Conservation (phyloP, 345 rosid genomes). For the Populus pruinosa region DNA sequence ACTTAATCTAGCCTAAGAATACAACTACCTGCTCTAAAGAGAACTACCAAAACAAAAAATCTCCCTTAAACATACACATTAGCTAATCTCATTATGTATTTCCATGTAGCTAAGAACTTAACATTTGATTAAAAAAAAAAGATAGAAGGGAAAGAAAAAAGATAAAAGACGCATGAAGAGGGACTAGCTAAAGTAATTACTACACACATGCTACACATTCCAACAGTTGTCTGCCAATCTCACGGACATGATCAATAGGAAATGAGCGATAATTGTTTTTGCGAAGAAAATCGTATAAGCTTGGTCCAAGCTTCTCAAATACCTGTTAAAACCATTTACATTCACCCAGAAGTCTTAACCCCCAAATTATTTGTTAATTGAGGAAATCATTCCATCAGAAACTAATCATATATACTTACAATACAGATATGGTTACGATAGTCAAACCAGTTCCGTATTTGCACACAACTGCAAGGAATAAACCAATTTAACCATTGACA, state of each 20-base stretch:
- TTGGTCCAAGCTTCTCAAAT: conserved; percentile 99
- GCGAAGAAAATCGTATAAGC: conserved; percentile 99
- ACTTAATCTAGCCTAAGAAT: conserved; percentile 15
- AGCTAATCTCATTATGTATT: background rate
- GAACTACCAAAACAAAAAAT: background rate
- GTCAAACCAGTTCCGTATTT: conserved; percentile 99
- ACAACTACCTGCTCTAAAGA: background rate
- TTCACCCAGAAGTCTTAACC: conserved; percentile 77
- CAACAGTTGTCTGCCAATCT: conserved; percentile 99
- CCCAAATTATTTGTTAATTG: conserved; percentile 54
- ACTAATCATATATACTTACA: conserved; percentile 77
- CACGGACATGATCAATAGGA: conserved; percentile 99
- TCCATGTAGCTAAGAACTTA: background rate
- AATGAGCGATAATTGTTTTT: conserved; percentile 96
- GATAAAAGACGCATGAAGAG: conserved; percentile 19
- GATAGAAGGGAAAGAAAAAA: conserved; percentile 9
- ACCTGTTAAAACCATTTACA: conserved; percentile 94
- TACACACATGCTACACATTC: conserved; percentile 99
- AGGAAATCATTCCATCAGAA: conserved; percentile 64
- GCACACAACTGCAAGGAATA: conserved; percentile 99
- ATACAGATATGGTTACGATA: conserved; percentile 99
- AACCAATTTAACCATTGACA: conserved; percentile 65
- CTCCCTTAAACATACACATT: background rate
- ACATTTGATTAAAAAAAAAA: conserved; percentile 4
- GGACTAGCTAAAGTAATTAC: conserved; percentile 57